phyloP scores from a whole-genome alignment of 768 basidiomycete species.

The Lentinula edodes region DNA sequence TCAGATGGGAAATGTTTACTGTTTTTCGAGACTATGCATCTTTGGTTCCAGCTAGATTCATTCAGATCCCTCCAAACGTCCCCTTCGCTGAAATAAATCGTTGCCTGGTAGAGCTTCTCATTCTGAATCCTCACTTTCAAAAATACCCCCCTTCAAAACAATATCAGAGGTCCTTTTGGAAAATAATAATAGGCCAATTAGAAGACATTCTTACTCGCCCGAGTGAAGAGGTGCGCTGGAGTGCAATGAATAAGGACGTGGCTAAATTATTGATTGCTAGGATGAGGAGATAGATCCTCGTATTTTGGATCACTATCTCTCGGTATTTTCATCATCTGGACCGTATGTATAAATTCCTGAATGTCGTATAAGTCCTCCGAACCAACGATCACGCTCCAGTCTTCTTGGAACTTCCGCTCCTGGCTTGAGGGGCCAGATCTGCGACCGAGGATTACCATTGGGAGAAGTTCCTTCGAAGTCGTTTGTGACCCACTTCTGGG shows the following conservation, averaged over 20 bases:
- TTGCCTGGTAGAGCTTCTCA: conserved; percentile 45
- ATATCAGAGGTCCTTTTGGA: conserved; percentile 70
- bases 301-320: conserved; percentile 60
- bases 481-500: conserved; percentile 67
- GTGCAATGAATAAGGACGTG: not conserved
- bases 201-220: conserved; percentile 32
- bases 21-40: conserved; percentile 50
- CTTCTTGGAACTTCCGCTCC: conserved; percentile 16
- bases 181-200: conserved; percentile 54
- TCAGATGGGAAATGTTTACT: conserved; percentile 31
- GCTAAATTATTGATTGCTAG: conserved; percentile 16
- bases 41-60: conserved; percentile 36
- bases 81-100: conserved; percentile 39
- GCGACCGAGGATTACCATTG: conserved; percentile 20
- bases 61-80: conserved; percentile 36
- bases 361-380: not conserved
- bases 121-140: conserved; percentile 47
- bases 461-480: conserved; percentile 43
- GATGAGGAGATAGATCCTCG: conserved; percentile 59
- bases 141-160: conserved; percentile 56
- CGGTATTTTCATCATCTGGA: conserved; percentile 34
- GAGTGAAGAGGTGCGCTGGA: conserved; percentile 39
- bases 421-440: conserved; percentile 18
- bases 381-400: conserved; percentile 9
- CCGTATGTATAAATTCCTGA: conserved; percentile 18